Evolutionary conservation across 768 basidiomycete genomes (phyloP).

Genomic region (Phanerochaete sordida): DNA sequence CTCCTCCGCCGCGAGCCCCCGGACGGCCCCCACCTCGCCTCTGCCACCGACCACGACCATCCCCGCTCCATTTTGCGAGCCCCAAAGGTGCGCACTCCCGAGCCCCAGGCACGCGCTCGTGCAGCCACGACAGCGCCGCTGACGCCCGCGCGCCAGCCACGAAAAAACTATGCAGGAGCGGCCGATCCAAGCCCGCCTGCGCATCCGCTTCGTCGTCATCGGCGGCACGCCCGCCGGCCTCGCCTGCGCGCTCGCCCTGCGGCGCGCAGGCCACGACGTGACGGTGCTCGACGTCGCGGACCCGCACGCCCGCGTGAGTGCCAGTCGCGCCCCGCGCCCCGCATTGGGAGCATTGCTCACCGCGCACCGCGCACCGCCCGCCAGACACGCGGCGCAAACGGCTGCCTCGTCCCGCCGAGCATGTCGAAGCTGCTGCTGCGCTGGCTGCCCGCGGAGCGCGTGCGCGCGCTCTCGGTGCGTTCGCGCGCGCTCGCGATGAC

Average conservation of each 20-base stretch:
- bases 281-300: constrained; percentile 28
- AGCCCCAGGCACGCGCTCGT: too few relatives aligned
- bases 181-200: constrained; percentile 5
- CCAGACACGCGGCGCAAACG: constrained; percentile 1
- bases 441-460: constrained; percentile 49
- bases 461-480: constrained; percentile 31
- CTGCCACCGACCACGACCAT: not conserved
- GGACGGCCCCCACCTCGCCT: not conserved
- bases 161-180: not conserved
- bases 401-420: constrained; percentile 44
- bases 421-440: constrained; percentile 50
- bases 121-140: not conserved
- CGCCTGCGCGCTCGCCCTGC: constrained; percentile 30
- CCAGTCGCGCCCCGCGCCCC: not conserved
- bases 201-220: constrained; percentile 29
- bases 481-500: constrained; percentile 21
- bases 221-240: constrained; percentile 35
- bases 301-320: constrained; percentile 25
- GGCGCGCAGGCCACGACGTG: constrained; percentile 33
- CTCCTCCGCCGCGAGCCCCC: not conserved
- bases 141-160: constrained; percentile 6
- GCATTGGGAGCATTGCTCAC: not conserved
- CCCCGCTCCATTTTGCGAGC: not conserved
- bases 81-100: too few relatives aligned
- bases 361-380: too few relatives aligned